Conservation (phyloP, 139 green algal species). For the Limnomonas spitsbergensis region DNA sequence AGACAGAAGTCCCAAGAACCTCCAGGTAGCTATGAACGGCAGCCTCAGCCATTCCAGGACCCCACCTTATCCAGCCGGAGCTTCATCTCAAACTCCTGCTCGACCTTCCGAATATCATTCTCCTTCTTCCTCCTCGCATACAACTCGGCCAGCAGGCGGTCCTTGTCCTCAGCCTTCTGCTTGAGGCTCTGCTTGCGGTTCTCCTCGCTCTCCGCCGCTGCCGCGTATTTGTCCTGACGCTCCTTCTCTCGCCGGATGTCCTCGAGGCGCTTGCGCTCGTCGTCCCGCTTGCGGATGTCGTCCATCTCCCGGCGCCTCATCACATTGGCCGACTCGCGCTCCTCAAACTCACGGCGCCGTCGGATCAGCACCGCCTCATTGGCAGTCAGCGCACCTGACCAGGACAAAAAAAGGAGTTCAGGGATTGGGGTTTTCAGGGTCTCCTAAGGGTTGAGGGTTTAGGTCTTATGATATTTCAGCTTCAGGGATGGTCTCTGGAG, state of each 20-base stretch:
- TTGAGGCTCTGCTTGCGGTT: constrained; percentile 52
- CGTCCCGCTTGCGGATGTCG: constrained; percentile 11
- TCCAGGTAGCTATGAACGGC: too few species aligned
- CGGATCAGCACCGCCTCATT: constrained; percentile 46
- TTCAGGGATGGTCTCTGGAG: too few species aligned
- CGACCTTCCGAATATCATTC: constrained; percentile 50
- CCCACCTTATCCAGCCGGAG: constrained; percentile 45
- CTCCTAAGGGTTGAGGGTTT: too few species aligned
- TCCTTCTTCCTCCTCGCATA: constrained; percentile 50
- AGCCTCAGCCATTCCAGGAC: too few species aligned
- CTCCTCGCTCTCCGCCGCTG: constrained; percentile 45
- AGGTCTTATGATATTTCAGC: too few species aligned
- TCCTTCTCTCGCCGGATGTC: constrained; percentile 36
- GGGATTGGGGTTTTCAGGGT: too few species aligned
- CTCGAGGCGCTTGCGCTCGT: constrained; percentile 28
- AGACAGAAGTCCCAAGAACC: too few species aligned
- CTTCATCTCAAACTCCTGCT: constrained; percentile 55
- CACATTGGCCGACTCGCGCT: constrained; percentile 38
- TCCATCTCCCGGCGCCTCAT: constrained; percentile 29
- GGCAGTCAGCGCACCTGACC: constrained; percentile 25
- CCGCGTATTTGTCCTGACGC: constrained; percentile 51
- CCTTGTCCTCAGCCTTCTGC: constrained; percentile 57
- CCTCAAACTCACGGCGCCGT: constrained; percentile 52
- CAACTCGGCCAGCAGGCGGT: constrained; percentile 59
- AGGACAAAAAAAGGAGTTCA: too few species aligned